Percentiles rank a stretch among this genome's conserved stretches.
phyloP scores from a whole-genome alignment of 108 stramenopile species.

The Phaeodactylum tricornutum region DNA sequence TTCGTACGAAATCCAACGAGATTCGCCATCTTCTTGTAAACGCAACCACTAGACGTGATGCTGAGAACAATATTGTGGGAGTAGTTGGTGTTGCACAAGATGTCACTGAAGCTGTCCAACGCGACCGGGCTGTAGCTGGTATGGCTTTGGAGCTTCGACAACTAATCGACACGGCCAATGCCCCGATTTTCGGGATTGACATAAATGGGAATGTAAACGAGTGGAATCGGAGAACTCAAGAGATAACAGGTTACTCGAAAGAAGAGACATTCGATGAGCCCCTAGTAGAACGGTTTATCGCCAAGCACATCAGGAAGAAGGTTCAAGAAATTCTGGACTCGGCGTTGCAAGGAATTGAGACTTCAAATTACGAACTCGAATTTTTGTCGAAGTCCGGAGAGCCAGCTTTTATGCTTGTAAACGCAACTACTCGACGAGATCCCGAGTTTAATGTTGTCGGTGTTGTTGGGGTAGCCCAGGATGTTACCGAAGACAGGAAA shows the following conservation, averaged over 20 bases:
- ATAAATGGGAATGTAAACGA: conserved; percentile 60
- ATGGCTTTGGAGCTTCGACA: conserved; percentile 57
- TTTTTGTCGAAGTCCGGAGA: conserved; percentile 52
- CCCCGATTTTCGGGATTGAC: conserved; percentile 78
- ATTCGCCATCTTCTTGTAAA: conserved; percentile 50
- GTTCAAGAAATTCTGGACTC: conserved; percentile 48
- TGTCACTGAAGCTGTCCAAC: conserved; percentile 53
- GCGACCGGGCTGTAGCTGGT: conserved; percentile 43
- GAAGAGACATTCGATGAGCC: conserved; percentile 55
- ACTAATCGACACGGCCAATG: conserved; percentile 72
- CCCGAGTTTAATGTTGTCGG: conserved; percentile 38
- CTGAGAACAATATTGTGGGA: conserved; percentile 48
- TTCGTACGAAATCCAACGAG: conserved; percentile 32
- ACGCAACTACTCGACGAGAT: conserved; percentile 56
- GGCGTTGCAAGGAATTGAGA: conserved; percentile 47
- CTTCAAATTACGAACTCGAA: conserved; percentile 61
- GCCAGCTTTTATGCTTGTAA: conserved; percentile 36
- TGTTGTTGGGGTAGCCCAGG: conserved; percentile 56
- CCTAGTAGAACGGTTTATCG: conserved; percentile 62
- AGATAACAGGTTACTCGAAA: conserved; percentile 52
- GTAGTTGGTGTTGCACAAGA: conserved; percentile 70
- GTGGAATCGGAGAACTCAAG: conserved; percentile 47
- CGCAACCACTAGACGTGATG: conserved; percentile 59
- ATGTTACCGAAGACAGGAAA: conserved; percentile 51
- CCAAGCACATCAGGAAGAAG: conserved; percentile 20